Percentiles rank a stretch among this genome's conserved stretches.
These are phyloP conservation scores for Euphorbia pulcherrima DNA, from an alignment of 345 rosid species.

Conservation along the genomic window DNA sequence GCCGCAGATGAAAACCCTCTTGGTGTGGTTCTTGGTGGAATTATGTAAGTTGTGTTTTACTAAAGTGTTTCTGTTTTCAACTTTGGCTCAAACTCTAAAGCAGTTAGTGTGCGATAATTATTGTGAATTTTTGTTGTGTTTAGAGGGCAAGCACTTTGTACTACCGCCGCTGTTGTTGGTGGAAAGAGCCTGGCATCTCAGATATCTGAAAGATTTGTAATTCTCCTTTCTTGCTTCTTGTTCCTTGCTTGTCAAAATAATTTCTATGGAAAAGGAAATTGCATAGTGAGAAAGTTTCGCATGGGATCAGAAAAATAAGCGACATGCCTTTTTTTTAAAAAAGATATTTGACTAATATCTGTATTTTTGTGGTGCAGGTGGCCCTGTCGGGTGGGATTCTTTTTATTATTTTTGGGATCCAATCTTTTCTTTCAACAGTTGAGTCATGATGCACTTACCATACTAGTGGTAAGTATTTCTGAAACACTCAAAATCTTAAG, in stretches of 20 bases:
- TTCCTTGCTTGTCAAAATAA: not conserved
- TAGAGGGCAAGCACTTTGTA: slow-evolving; percentile 90
- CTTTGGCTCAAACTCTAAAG: not conserved
- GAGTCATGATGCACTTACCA: slow-evolving; percentile 27
- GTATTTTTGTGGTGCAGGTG: slow-evolving; percentile 52
- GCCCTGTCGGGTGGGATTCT: slow-evolving; percentile 87
- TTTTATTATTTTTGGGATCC: slow-evolving; percentile 81
- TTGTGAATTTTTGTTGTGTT: slow-evolving; percentile 16
- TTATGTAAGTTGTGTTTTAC: slow-evolving; percentile 45
- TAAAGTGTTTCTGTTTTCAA: slow-evolving; percentile 8
- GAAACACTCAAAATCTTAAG: not conserved
- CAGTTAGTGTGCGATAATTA: not conserved
- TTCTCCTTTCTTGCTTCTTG: not conserved
- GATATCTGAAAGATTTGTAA: slow-evolving; percentile 85
- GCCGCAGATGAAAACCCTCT: slow-evolving; percentile 95
- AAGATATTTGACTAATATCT: not conserved
- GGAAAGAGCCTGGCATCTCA: slow-evolving; percentile 96
- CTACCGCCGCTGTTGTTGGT: slow-evolving; percentile 87
- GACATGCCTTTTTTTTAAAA: not conserved
- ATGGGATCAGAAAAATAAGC: not conserved
- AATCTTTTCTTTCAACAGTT: slow-evolving; percentile 68
- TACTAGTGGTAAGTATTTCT: slow-evolving; percentile 30
- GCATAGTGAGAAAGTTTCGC: not conserved
- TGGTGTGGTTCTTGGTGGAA: slow-evolving; percentile 85
- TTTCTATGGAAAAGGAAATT: not conserved